phyloP scores from a whole-genome alignment of 2,329 filamentous ascomycete genomes.

The Chaetoscypha palmicola region DNA sequence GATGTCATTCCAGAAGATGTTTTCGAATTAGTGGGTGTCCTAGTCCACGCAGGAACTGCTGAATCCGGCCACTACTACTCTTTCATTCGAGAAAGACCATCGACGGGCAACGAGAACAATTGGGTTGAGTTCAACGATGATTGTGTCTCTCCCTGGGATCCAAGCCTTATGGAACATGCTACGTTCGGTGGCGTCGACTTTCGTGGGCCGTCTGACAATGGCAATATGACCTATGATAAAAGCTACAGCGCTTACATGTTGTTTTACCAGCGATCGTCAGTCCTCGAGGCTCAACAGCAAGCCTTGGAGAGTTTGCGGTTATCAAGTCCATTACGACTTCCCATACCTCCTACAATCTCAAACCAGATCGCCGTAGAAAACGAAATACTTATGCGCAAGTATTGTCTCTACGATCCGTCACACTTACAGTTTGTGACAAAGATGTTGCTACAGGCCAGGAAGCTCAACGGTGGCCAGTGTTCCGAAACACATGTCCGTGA shows the following conservation, averaged over 20 bases:
- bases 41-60: constrained; percentile 88
- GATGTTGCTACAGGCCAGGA: constrained; percentile 51
- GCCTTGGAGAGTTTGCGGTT: constrained; percentile 34
- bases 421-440: constrained; percentile 61
- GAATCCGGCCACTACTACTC: constrained; percentile 98
- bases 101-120: constrained; percentile 36
- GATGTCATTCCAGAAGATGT: constrained; percentile 56
- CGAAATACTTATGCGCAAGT: constrained; percentile 62
- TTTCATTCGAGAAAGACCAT: constrained; percentile 76
- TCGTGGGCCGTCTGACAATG: constrained; percentile 39
- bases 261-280: constrained; percentile 80
- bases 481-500: constrained; percentile 42
- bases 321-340: constrained; percentile 39
- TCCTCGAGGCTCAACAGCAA: constrained; percentile 49
- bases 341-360: constrained; percentile 40
- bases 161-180: constrained; percentile 60
- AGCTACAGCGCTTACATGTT: constrained; percentile 93
- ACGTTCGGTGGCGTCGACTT: constrained; percentile 73
- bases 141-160: constrained; percentile 70
- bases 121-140: constrained; percentile 97
- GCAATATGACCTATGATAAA: constrained; percentile 52
- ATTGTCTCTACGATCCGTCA: constrained; percentile 69
- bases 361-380: constrained; percentile 67
- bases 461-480: constrained; percentile 42
- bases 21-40: constrained; percentile 90